Conservation (phyloP, 1,284 basidiomycete species). For the Phylloporus gajari region DNA sequence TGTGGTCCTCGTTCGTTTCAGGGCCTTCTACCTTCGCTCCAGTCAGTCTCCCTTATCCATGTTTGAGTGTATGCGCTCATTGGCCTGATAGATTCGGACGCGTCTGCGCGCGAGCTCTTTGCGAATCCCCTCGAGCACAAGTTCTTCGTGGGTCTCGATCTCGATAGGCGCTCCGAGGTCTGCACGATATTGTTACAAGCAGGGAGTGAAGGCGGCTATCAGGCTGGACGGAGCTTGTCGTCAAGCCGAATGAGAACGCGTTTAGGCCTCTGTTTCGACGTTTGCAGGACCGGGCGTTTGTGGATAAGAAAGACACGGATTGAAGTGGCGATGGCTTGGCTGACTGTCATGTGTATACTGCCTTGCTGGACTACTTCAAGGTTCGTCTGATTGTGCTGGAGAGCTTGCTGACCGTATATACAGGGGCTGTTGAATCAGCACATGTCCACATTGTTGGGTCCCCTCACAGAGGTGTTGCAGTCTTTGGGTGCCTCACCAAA, state of each 20-base stretch:
- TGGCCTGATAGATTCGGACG: conserved; percentile 38
- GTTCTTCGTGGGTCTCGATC: conserved; percentile 61
- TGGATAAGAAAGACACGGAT: conserved; percentile 61
- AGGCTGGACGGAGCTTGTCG: conserved; percentile 89
- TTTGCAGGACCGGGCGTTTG: conserved; percentile 95
- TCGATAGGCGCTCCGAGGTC: conserved; percentile 65
- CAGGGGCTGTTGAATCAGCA: conserved; percentile 92
- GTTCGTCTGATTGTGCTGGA: conserved; percentile 46
- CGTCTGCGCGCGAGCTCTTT: conserved; percentile 52
- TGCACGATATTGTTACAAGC: conserved; percentile 65
- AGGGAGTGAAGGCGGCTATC: conserved; percentile 59
- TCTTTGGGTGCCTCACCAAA: conserved; percentile 48
- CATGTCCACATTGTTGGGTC: conserved; percentile 79
- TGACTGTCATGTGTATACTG: conserved; percentile 71
- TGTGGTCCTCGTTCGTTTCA: conserved; percentile 62
- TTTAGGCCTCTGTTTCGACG: conserved; percentile 95
- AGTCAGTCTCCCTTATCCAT: conserved; percentile 47
- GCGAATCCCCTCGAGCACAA: conserved; percentile 58
- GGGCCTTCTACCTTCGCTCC: conserved; percentile 58
- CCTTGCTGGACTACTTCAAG: conserved; percentile 87
- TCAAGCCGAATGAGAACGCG: conserved; percentile 92
- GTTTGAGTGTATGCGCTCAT: conserved; percentile 9
- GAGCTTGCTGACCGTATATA: conserved; percentile 13
- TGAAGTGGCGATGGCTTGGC: not conserved
- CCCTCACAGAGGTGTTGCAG: conserved; percentile 74